Percentiles rank a stretch among this genome's conserved stretches.
phyloP scores from a whole-genome alignment of 179 eudicot species.

The Gypsophila paniculata region DNA sequence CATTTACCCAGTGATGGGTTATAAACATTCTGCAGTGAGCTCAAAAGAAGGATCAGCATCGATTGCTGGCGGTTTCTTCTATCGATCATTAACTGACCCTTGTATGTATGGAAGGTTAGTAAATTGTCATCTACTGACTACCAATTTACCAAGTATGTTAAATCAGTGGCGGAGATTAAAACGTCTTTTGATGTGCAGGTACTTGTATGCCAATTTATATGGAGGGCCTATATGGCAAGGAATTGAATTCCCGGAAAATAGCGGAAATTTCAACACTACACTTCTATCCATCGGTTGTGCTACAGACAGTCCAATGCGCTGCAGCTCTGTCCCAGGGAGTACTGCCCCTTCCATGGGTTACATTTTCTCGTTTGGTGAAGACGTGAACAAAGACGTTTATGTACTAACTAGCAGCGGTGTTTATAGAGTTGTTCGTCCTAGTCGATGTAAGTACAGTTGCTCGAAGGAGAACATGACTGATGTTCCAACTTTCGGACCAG shows the following conservation, averaged over 20 bases:
- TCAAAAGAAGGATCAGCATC: slow-evolving; percentile 62
- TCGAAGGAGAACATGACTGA: slow-evolving; percentile 43
- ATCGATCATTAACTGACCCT: slow-evolving; percentile 68
- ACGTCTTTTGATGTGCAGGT: slow-evolving; percentile 33
- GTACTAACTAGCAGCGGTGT: slow-evolving; percentile 68
- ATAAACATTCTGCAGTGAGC: slow-evolving; percentile 59
- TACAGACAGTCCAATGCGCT: slow-evolving; percentile 51
- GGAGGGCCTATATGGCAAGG: slow-evolving; percentile 67
- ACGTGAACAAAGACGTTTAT: slow-evolving; percentile 51
- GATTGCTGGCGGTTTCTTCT: slow-evolving; percentile 73
- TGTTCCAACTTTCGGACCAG: slow-evolving; percentile 17
- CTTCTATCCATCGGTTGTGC: slow-evolving; percentile 52
- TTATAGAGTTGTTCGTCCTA: slow-evolving; percentile 63
- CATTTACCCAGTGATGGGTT: slow-evolving; percentile 76
- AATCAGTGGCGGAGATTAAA: too few species aligned
- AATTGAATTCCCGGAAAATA: slow-evolving; percentile 51
- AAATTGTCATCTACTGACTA: not conserved
- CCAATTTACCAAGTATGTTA: not conserved
- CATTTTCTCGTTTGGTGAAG: slow-evolving; percentile 69
- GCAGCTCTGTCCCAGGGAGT: slow-evolving; percentile 47
- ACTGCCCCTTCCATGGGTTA: slow-evolving; percentile 56
- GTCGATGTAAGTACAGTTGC: slow-evolving; percentile 61
- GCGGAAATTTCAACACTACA: slow-evolving; percentile 56
- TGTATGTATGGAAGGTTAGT: slow-evolving; percentile 75
- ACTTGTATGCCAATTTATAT: slow-evolving; percentile 67